Conservation (phyloP, 306 rosid genomes). For the Arachis hypogaea region DNA sequence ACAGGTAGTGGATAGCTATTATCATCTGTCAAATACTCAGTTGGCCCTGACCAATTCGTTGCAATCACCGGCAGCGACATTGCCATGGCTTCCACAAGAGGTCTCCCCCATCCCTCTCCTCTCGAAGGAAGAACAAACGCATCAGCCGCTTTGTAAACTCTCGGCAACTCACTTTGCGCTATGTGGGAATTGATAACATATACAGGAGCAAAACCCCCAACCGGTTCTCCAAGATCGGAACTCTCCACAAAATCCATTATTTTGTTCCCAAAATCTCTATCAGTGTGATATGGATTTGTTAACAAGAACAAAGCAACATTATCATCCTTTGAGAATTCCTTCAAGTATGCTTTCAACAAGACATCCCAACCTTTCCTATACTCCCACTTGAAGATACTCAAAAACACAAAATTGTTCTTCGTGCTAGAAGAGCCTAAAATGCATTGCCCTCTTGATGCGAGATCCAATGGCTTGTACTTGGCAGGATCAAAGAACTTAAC, state of each 20-base stretch:
- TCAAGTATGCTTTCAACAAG: slow-evolving; percentile 66
- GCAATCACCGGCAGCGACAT: slow-evolving; percentile 82
- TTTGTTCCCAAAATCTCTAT: slow-evolving; percentile 72
- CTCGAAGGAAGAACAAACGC: slow-evolving; percentile 85
- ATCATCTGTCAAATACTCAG: slow-evolving; percentile 70
- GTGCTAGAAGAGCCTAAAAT: slow-evolving; percentile 48
- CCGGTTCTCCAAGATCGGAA: slow-evolving; percentile 53
- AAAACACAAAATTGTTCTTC: slow-evolving; percentile 52
- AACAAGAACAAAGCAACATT: slow-evolving; percentile 60
- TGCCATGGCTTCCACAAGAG: slow-evolving; percentile 88
- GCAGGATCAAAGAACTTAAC: slow-evolving; percentile 78
- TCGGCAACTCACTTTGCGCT: slow-evolving; percentile 66
- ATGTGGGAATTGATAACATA: slow-evolving; percentile 73
- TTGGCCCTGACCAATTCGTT: slow-evolving; percentile 90
- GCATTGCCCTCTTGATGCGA: slow-evolving; percentile 49
- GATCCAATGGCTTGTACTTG: slow-evolving; percentile 54
- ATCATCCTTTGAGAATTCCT: slow-evolving; percentile 63
- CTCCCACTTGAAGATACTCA: slow-evolving; percentile 90
- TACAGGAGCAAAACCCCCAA: slow-evolving; percentile 65
- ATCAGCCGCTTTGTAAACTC: slow-evolving; percentile 72
- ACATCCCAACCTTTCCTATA: slow-evolving; percentile 94
- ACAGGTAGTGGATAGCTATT: slow-evolving; percentile 72
- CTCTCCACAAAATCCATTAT: slow-evolving; percentile 70
- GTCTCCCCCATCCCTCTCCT: slow-evolving; percentile 97
- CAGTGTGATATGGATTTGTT: slow-evolving; percentile 86